phyloP scores from a whole-genome alignment of 192 early-diverging fungal genomes.

The Gaertneriomyces sp. region DNA sequence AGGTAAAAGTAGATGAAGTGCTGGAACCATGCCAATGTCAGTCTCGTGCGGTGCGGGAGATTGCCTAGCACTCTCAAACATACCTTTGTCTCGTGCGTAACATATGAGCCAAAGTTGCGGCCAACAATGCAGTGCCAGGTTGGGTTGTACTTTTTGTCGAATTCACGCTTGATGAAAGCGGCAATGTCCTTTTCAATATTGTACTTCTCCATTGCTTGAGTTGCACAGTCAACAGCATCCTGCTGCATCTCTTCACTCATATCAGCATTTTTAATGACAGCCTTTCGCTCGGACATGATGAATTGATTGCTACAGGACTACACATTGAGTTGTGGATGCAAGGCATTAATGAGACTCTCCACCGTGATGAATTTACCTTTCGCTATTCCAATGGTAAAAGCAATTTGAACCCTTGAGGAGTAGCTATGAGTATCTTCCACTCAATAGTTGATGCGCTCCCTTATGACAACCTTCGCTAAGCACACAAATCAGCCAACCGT shows the following conservation, averaged over 20 bases:
- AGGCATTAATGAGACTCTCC: too few species aligned
- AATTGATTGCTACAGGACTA: too few species aligned
- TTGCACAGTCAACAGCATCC: constrained; percentile 77
- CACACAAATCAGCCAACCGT: too few species aligned
- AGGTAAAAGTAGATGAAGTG: constrained; percentile 98
- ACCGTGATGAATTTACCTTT: too few species aligned
- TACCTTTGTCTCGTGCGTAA: constrained; percentile 77
- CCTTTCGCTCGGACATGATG: constrained; percentile 72
- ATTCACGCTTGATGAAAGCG: constrained; percentile 94
- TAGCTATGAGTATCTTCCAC: too few species aligned
- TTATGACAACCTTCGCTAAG: too few species aligned
- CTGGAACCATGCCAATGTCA: constrained; percentile 31
- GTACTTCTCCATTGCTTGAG: constrained; percentile 82
- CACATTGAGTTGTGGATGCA: too few species aligned
- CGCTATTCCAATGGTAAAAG: too few species aligned
- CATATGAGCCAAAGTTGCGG: constrained; percentile 97
- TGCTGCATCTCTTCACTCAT: constrained; percentile 95
- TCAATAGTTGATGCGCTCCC: too few species aligned
- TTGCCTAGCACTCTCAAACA: constrained; percentile 7
- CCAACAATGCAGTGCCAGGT: constrained; percentile 99
- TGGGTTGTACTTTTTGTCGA: constrained; percentile 93
- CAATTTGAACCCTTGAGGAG: too few species aligned
- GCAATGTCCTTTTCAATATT: constrained; percentile 98
- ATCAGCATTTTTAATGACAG: constrained; percentile 93
- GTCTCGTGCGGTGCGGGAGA: too few species aligned